phyloP scores from a whole-genome alignment of 805 yeast species.

The Ogataea corticis region DNA sequence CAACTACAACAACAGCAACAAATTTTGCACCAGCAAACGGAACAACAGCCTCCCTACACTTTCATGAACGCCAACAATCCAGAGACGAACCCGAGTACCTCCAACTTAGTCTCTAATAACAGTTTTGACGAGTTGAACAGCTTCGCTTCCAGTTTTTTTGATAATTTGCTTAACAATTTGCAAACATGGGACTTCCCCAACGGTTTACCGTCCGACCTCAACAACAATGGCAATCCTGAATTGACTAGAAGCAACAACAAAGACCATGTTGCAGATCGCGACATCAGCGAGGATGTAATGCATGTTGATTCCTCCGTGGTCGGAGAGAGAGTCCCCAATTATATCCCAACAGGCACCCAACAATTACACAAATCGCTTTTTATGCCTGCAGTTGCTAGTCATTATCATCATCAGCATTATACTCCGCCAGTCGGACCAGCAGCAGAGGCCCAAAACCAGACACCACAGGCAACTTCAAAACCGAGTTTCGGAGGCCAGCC shows the following conservation, averaged over 20 bases:
- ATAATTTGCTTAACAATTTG: constrained; percentile 24
- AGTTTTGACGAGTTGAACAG: constrained; percentile 13
- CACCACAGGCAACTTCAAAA: too few relatives aligned
- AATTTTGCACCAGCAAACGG: constrained; percentile 15
- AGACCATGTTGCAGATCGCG: too few relatives aligned
- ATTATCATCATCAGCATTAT: background rate
- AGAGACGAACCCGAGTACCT: background rate
- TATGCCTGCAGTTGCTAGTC: constrained; percentile 1
- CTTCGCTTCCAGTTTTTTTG: constrained; percentile 18
- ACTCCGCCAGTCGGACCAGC: background rate
- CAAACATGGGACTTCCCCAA: constrained; percentile 25
- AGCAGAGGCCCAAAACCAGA: background rate
- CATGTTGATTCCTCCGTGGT: background rate
- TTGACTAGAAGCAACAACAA: background rate
- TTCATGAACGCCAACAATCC: constrained; percentile 11
- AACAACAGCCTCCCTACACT: constrained; percentile 18
- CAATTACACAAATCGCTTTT: constrained; percentile 1
- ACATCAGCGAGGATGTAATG: background rate
- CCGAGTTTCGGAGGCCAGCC: background rate
- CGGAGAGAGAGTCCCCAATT: constrained; percentile 1
- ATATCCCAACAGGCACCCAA: background rate
- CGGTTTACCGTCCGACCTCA: background rate
- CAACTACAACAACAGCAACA: constrained; percentile 23
- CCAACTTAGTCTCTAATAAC: constrained; percentile 2
- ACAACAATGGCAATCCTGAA: background rate